These are phyloP conservation scores for Wickerhamiella azyma DNA, from an alignment of 805 yeast species.

Conservation along the genomic window DNA sequence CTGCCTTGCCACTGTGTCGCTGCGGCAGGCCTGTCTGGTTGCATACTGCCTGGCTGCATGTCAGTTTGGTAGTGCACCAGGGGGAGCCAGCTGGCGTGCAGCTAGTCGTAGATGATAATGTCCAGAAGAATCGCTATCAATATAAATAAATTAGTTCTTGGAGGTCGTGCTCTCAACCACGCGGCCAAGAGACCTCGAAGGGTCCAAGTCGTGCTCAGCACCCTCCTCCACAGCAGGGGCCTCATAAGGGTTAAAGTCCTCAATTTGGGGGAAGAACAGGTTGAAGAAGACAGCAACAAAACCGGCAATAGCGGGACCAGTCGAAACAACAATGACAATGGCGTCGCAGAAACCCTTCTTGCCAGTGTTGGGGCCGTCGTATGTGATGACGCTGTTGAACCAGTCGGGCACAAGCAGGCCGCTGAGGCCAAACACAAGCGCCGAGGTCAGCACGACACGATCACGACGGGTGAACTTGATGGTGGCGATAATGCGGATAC, in stretches of 20 bases:
- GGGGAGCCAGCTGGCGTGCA: too few species aligned
- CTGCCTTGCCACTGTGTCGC: too few species aligned
- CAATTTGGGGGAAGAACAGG: conserved; percentile 46
- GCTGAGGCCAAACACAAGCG: conserved; percentile 54
- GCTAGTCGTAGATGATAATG: too few species aligned
- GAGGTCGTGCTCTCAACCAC: neutral
- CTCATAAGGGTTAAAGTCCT: conserved; percentile 13
- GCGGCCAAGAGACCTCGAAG: neutral
- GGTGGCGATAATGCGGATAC: conserved; percentile 47
- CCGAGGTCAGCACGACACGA: conserved; percentile 54
- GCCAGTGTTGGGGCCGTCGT: conserved; percentile 43
- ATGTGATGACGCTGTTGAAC: conserved; percentile 53
- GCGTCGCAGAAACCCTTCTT: conserved; percentile 55
- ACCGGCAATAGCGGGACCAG: conserved; percentile 61
- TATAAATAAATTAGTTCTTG: neutral
- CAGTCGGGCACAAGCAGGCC: conserved; percentile 50
- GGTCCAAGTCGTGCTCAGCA: neutral
- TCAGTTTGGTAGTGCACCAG: too few species aligned
- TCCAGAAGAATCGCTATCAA: neutral
- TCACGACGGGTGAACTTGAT: conserved; percentile 52
- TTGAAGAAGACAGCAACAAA: conserved; percentile 49
- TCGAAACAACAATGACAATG: conserved; percentile 53
- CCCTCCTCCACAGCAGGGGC: conserved; percentile 1
- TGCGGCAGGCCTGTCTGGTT: too few species aligned
- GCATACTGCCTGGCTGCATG: too few species aligned